Conservation (phyloP, 768 basidiomycete genomes). For the Phlebiopsis gigantea region DNA sequence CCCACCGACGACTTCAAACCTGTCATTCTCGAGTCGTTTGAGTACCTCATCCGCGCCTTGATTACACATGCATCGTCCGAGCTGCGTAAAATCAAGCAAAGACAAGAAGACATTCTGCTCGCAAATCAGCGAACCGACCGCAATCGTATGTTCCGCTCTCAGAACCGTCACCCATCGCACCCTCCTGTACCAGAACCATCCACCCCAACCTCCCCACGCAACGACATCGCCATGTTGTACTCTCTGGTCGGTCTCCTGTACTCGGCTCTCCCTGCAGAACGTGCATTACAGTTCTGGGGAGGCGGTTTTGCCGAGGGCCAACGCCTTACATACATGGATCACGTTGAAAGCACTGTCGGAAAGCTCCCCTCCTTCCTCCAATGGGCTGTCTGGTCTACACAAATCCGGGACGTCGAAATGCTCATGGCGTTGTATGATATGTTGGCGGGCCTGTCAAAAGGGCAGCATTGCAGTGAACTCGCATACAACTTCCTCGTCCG, state of each 20-base stretch:
- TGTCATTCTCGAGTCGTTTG: constrained; percentile 57
- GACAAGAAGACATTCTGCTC: constrained; percentile 80
- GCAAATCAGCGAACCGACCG: constrained; percentile 64
- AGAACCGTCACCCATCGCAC: constrained; percentile 14
- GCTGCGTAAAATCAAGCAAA: constrained; percentile 79
- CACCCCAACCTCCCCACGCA: constrained; percentile 38
- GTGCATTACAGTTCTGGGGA: constrained; percentile 85
- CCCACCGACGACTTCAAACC: constrained; percentile 47
- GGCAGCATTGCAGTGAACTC: constrained; percentile 79
- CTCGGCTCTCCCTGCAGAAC: constrained; percentile 63
- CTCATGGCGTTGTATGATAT: constrained; percentile 83
- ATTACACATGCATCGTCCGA: constrained; percentile 78
- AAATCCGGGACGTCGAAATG: constrained; percentile 67
- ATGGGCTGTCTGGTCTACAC: constrained; percentile 87
- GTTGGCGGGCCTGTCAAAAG: constrained; percentile 79
- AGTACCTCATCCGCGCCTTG: constrained; percentile 63
- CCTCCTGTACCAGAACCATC: constrained; percentile 8
- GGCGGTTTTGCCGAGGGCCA: constrained; percentile 39
- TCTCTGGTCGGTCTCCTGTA: constrained; percentile 81
- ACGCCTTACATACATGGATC: constrained; percentile 49
- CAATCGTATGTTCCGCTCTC: constrained; percentile 43
- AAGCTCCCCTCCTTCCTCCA: constrained; percentile 75
- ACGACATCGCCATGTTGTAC: constrained; percentile 82
- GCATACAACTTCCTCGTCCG: constrained; percentile 86
- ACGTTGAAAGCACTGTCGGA: constrained; percentile 53